These are phyloP conservation scores for grape (Vitis vinifera) DNA, from an alignment of 164 flowering plant genomes.

Conservation along the genomic window ASM3070453v1 NC_081807.1:4011001-4011500, in stretches of 20 bases:
- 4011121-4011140: conserved; percentile 38
- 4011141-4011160: not conserved
- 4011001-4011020: conserved; percentile 63
- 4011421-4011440: conserved; percentile 85
- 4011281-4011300: conserved; percentile 84
- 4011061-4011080: conserved; percentile 75
- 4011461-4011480: conserved; percentile 64
- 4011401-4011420: conserved; percentile 82
- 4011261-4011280: conserved; percentile 83
- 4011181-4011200: conserved; percentile 10
- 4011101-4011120: conserved; percentile 78
- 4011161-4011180: not conserved
- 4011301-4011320: conserved; percentile 88
- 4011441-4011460: conserved; percentile 64
- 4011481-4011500: conserved; percentile 34
- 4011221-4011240: conserved; percentile 73
- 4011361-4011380: not conserved
- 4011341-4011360: not conserved
- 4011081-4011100: conserved; percentile 77
- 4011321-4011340: conserved; percentile 18
- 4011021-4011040: conserved; percentile 79
- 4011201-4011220: conserved; percentile 75
- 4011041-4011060: conserved; percentile 63
- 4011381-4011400: not conserved
- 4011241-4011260: conserved; percentile 82